Base-by-base conservation (phyloP, 805 yeast genomes). In the Kluyveromyces nonfermentans region DNA sequence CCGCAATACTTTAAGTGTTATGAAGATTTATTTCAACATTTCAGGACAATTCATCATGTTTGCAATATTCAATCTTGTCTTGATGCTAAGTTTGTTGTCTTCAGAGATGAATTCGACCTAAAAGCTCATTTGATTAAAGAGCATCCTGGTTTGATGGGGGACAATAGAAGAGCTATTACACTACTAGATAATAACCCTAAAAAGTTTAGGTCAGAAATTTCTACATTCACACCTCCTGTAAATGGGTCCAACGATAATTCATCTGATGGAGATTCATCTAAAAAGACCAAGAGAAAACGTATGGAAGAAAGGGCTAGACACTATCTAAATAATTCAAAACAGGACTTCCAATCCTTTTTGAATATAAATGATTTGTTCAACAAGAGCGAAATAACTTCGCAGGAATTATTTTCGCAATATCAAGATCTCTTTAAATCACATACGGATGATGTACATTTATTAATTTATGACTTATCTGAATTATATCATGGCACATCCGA, bases 41-140 rank as follows among this genome's bases (percentile, higher is more conserved):
- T 93, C 63, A 71, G 68, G 51, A 61, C 57, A 4, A 78, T 73
- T 35, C 99, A 93, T 63, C 86, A 70, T 62, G 78, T 79, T 14
- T 93, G 99, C 65, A 71, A 74, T 28, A 82, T 84, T 16, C 85
- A 77, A 39, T 56, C 74, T 10, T 93, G 99, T 65, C 63, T 89
- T 39, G 97, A 89, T 44, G 80, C 84, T 62, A 85, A 85, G 59
- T 90, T 93, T 65, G 93, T 93, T 18, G 98, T 90, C 1, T 93
- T 93, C 59, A 75, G 81, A 18, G 90, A 87, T 49, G 93, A 85
- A 42, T 63, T 88, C 44, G 97, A 88, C 52, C 69, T 93, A 43
- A 82, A 84, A 43, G 89, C 94, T 1, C 98, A 93, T 63, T 81
- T 87, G 79, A 64, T 87, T 38, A 76, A 78, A 50, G 90, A 83